These are phyloP conservation scores for Sclerospora graminicola DNA, from an alignment of 352 stramenopile species.

Conservation along the genomic window DNA sequence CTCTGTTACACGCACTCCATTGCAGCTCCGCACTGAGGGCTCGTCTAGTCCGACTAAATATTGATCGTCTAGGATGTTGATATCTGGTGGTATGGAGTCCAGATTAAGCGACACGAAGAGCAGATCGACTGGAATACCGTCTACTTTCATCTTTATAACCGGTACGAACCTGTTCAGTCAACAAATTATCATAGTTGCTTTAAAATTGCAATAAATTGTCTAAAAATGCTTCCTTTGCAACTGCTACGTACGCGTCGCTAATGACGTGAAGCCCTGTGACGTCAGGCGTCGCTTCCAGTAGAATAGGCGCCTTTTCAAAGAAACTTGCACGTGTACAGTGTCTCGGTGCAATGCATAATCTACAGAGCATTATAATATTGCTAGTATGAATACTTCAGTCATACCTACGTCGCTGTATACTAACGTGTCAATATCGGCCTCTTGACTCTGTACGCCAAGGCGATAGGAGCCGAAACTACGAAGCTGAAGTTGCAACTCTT, in stretches of 20 bases:
- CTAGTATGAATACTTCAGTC: neutral
- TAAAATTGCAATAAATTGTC: neutral
- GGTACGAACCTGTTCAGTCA: conserved; percentile 61
- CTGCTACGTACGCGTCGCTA: conserved; percentile 75
- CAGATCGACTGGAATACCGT: conserved; percentile 88
- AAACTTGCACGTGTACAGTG: conserved; percentile 82
- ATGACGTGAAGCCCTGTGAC: conserved; percentile 78
- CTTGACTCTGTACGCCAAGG: conserved; percentile 75
- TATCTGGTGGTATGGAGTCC: conserved; percentile 38
- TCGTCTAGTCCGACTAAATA: conserved; percentile 88
- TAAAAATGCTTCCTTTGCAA: no score
- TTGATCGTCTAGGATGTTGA: conserved; percentile 76
- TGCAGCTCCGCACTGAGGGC: conserved; percentile 86
- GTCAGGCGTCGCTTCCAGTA: conserved; percentile 57
- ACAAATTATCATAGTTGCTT: neutral
- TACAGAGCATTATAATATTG: conserved; percentile 11
- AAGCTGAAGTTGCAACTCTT: conserved; percentile 37
- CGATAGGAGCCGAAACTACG: conserved; percentile 89
- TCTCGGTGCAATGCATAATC: conserved; percentile 70
- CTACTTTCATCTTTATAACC: conserved; percentile 91
- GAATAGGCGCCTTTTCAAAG: conserved; percentile 74
- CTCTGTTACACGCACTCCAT: conserved; percentile 93
- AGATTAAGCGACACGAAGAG: conserved; percentile 85
- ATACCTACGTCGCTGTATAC: neutral
- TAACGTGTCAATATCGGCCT: conserved; percentile 82